Evolutionary conservation across 768 basidiomycete genomes (phyloP).

Genomic region (Cyclocybe aegerita): DNA sequence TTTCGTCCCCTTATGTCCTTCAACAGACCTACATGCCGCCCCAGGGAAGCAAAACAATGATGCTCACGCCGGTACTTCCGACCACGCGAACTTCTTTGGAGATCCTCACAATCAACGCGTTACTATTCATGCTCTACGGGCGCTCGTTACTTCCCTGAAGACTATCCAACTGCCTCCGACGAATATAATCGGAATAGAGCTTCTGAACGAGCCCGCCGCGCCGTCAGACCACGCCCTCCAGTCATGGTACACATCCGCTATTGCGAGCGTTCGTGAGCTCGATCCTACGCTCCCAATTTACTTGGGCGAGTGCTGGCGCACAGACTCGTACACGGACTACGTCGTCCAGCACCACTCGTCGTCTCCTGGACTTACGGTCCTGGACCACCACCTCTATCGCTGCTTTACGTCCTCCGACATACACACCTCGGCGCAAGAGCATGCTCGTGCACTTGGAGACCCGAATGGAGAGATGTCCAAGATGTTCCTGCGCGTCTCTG

Average conservation of each 20-base stretch:
- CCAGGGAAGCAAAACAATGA: slow-evolving; percentile 76
- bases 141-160: slow-evolving; percentile 32
- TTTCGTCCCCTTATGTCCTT: not conserved
- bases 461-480: slow-evolving; percentile 35
- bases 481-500: slow-evolving; percentile 33
- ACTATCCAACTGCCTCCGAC: slow-evolving; percentile 37
- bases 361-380: slow-evolving; percentile 42
- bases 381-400: slow-evolving; percentile 85
- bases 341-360: slow-evolving; percentile 30
- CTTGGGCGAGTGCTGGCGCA: slow-evolving; percentile 75
- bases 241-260: slow-evolving; percentile 62
- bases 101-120: slow-evolving; percentile 41
- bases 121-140: slow-evolving; percentile 48
- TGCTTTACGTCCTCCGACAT: slow-evolving; percentile 70
- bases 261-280: slow-evolving; percentile 49
- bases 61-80: slow-evolving; percentile 63
- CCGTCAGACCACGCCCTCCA: slow-evolving; percentile 49
- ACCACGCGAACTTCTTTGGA: slow-evolving; percentile 49
- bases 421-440: slow-evolving; percentile 49
- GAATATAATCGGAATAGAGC: slow-evolving; percentile 60
- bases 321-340: slow-evolving; percentile 61
- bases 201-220: slow-evolving; percentile 60
- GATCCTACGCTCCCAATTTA: slow-evolving; percentile 65
- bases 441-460: slow-evolving; percentile 47
- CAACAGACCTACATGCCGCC: slow-evolving; percentile 67